phyloP scores from a whole-genome alignment of 345 rosid genomes.

The Gossypium mustelinum region DNA sequence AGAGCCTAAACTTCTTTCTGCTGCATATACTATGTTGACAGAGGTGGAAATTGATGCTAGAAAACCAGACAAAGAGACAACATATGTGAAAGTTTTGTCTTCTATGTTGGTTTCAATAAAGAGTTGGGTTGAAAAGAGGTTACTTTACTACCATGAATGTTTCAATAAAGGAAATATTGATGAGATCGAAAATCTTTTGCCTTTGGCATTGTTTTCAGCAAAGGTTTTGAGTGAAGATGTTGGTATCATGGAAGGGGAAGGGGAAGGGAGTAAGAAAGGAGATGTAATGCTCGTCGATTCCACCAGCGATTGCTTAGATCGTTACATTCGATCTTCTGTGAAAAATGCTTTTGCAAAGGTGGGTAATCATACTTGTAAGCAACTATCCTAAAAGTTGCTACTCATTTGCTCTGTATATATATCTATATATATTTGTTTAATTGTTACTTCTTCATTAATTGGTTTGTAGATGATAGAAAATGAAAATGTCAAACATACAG shows the following conservation, averaged over 20 bases:
- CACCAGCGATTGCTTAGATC: constrained; percentile 52
- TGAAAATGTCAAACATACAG: constrained; percentile 34
- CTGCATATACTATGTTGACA: constrained; percentile 64
- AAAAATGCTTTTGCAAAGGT: constrained; percentile 75
- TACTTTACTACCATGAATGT: constrained; percentile 64
- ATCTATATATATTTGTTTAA: neutral
- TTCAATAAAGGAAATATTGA: constrained; percentile 57
- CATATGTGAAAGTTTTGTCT: constrained; percentile 52
- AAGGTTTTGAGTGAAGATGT: constrained; percentile 67
- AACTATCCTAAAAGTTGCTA: neutral
- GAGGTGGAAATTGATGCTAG: constrained; percentile 79
- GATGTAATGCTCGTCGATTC: constrained; percentile 42
- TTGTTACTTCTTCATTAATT: neutral
- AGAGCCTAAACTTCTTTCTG: constrained; percentile 74
- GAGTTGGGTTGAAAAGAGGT: constrained; percentile 81
- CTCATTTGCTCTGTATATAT: neutral
- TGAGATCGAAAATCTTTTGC: constrained; percentile 61
- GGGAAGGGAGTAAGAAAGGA: constrained; percentile 36
- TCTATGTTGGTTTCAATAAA: constrained; percentile 66
- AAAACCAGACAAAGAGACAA: constrained; percentile 56
- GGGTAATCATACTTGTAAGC: neutral
- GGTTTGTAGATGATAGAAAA: constrained; percentile 48
- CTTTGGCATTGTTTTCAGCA: constrained; percentile 60
- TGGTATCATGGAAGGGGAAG: constrained; percentile 37
- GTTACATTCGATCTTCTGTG: constrained; percentile 70